Evolutionary conservation across 1,284 basidiomycete species (phyloP).

Genomic region (Irpex sp.): DNA sequence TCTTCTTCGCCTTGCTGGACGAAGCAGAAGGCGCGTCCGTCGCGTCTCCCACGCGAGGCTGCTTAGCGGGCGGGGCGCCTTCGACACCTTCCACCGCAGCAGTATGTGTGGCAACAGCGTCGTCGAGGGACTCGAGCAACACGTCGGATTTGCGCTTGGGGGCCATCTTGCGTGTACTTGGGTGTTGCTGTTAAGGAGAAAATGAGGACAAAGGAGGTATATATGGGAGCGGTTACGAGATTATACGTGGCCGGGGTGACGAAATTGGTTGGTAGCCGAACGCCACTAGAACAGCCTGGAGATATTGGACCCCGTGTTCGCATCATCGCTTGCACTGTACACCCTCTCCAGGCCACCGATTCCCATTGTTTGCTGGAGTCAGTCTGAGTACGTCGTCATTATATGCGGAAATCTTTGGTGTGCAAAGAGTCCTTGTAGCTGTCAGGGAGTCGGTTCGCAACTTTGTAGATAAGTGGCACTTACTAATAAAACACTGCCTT

Average conservation of each 20-base stretch:
- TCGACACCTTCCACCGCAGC: not conserved
- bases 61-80: not conserved
- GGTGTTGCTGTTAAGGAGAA: not conserved
- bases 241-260: not conserved
- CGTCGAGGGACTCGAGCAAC: not conserved
- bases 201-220: not conserved
- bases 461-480: too few relatives aligned
- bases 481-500: too few relatives aligned
- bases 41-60: not conserved
- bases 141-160: not conserved
- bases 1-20: slow-evolving; percentile 18
- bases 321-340: not conserved
- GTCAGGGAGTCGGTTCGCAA: too few relatives aligned
- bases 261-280: not conserved
- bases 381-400: too few relatives aligned
- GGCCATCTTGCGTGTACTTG: not conserved
- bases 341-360: too few relatives aligned
- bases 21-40: not conserved
- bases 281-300: not conserved
- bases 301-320: not conserved
- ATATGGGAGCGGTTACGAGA: not conserved
- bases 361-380: too few relatives aligned
- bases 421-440: too few relatives aligned
- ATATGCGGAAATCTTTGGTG: too few relatives aligned
- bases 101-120: not conserved